These are phyloP conservation scores for Aspergillus sp. DNA, from an alignment of 2,329 filamentous ascomycete species.

Conservation along the genomic window DNA sequence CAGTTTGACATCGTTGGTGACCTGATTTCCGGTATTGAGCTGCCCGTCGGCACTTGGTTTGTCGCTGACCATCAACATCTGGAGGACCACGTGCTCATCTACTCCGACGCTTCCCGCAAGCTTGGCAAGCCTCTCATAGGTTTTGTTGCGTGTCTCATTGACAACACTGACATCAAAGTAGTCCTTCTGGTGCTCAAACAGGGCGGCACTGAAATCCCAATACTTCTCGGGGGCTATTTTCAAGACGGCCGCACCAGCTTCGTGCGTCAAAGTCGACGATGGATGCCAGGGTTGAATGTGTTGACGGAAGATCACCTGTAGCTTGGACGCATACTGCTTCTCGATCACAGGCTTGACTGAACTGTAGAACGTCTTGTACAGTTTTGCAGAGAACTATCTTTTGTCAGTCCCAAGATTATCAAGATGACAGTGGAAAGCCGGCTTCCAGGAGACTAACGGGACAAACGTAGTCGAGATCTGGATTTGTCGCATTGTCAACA, in stretches of 20 bases:
- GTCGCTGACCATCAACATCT: constrained; percentile 65
- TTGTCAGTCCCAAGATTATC: constrained; percentile 15
- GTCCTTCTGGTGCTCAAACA: constrained; percentile 67
- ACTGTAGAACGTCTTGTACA: constrained; percentile 74
- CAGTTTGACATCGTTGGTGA: constrained; percentile 82
- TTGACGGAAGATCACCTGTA: constrained; percentile 82
- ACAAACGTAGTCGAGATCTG: constrained; percentile 86
- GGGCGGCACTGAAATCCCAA: constrained; percentile 70
- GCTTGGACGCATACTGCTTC: constrained; percentile 56
- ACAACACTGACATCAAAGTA: constrained; percentile 87
- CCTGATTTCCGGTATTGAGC: constrained; percentile 74
- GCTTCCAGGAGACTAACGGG: constrained; percentile 46
- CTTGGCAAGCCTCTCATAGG: constrained; percentile 74
- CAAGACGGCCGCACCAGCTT: constrained; percentile 80
- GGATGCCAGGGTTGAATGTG: constrained; percentile 96
- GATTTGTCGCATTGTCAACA: neutral
- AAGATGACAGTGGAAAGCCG: neutral
- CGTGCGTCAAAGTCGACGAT: constrained; percentile 67
- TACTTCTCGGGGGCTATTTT: constrained; percentile 68
- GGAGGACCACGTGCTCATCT: constrained; percentile 67
- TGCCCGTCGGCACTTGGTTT: constrained; percentile 64
- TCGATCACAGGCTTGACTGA: constrained; percentile 63
- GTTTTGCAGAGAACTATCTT: constrained; percentile 58
- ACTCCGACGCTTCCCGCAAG: constrained; percentile 68
- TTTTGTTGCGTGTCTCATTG: constrained; percentile 78